Conservation (phyloP, 2,329 filamentous ascomycete species). For the Aspergillus quadricinctus region DNA sequence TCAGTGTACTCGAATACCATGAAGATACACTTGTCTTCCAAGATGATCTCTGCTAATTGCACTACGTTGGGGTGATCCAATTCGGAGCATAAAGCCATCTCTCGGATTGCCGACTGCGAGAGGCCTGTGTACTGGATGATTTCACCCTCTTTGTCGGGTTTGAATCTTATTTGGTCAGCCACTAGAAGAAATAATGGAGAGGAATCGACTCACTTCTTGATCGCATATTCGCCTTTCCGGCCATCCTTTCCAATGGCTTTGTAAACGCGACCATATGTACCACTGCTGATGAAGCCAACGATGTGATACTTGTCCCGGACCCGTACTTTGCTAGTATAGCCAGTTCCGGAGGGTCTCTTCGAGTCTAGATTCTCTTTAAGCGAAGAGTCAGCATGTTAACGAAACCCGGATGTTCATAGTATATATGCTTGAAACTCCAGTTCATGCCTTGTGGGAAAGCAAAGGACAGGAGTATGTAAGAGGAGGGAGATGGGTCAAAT, state of each 20-base stretch:
- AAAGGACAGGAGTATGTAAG: conserved; percentile 9
- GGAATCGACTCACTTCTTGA: conserved; percentile 71
- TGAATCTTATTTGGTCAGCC: conserved; percentile 56
- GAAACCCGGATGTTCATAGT: neutral
- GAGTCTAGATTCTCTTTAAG: conserved; percentile 32
- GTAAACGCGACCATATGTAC: conserved; percentile 97
- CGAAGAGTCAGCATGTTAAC: conserved; percentile 20
- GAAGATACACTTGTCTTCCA: conserved; percentile 98
- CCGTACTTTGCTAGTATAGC: conserved; percentile 69
- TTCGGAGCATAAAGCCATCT: conserved; percentile 96
- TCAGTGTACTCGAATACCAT: conserved; percentile 99
- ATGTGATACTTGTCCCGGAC: conserved; percentile 94
- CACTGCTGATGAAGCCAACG: conserved; percentile 95
- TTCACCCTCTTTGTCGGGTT: conserved; percentile 97
- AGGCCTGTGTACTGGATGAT: conserved; percentile 93
- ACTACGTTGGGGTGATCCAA: conserved; percentile 86
- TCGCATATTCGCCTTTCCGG: conserved; percentile 80
- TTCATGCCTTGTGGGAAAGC: neutral
- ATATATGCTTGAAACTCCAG: neutral
- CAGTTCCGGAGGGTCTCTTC: conserved; percentile 43
- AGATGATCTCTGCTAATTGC: conserved; percentile 85
- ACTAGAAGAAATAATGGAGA: neutral
- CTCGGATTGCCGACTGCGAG: conserved; percentile 91
- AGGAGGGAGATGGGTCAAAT: conserved; percentile 15
- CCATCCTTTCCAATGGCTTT: conserved; percentile 78